Evolutionary conservation across 176 grass and related monocot species (phyloP).

Genomic region (Oryza rufipogon): DNA sequence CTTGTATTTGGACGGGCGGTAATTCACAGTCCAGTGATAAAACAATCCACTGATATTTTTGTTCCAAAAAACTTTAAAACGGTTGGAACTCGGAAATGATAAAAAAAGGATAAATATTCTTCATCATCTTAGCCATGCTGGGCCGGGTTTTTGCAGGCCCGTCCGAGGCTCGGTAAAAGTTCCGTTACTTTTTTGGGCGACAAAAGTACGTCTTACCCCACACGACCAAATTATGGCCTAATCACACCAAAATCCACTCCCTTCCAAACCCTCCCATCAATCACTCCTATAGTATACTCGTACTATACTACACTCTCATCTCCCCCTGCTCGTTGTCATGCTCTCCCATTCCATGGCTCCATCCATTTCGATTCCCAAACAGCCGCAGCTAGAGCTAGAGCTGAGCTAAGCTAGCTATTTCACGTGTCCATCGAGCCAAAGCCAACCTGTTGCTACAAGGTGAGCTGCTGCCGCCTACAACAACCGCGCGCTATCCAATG

Average conservation of each 20-base stretch:
- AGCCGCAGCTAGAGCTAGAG: not conserved
- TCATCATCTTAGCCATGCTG: not conserved
- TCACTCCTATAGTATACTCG: slow-evolving; percentile 21
- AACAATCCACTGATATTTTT: no score
- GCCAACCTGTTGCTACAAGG: slow-evolving; percentile 39
- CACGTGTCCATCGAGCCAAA: slow-evolving; percentile 25
- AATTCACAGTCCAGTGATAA: no score
- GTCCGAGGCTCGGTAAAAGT: not conserved
- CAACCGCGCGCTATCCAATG: slow-evolving; percentile 38
- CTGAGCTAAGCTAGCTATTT: slow-evolving; percentile 31
- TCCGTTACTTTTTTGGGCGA: slow-evolving; percentile 30
- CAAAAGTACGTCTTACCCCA: slow-evolving; percentile 22
- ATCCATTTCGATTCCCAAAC: slow-evolving; percentile 34
- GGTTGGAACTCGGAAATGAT: no score
- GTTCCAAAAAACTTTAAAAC: no score
- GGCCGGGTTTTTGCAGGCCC: not conserved
- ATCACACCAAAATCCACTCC: slow-evolving; percentile 55
- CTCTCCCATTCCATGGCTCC: slow-evolving; percentile 9
- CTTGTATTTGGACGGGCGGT: no score
- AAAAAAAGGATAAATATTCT: no score
- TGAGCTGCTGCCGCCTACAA: not conserved
- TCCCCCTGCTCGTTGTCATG: not conserved
- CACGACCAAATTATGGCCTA: slow-evolving; percentile 62
- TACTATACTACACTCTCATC: not conserved
- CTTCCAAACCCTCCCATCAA: slow-evolving; percentile 56